Evolutionary conservation across 495 filamentous ascomycete species (phyloP).

Genomic region (Aspergillus carlsbadensis): DNA sequence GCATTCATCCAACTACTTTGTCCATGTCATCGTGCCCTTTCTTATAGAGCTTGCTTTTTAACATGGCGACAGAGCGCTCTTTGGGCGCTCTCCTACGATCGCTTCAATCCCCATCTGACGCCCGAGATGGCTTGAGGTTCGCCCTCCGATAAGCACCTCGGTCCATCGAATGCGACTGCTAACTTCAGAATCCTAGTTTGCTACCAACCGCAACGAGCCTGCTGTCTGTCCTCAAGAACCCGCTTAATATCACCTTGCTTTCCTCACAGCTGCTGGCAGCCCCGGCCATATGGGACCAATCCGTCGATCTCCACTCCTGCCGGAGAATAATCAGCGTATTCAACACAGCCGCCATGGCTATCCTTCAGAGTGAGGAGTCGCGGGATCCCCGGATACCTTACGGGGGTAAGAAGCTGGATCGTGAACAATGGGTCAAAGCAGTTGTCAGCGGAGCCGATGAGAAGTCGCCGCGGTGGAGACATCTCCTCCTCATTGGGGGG

Average conservation of each 20-base stretch:
- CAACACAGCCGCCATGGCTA: slow-evolving; percentile 73
- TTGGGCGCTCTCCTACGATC: slow-evolving; percentile 52
- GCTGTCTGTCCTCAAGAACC: slow-evolving; percentile 80
- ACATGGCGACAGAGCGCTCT: slow-evolving; percentile 52
- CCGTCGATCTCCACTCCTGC: slow-evolving; percentile 68
- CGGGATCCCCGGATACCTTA: slow-evolving; percentile 38
- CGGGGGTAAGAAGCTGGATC: slow-evolving; percentile 47
- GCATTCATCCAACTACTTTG: slow-evolving; percentile 9
- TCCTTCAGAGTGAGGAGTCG: slow-evolving; percentile 56
- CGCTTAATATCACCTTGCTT: slow-evolving; percentile 84
- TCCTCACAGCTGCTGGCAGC: slow-evolving; percentile 86
- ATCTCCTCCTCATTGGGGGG: slow-evolving; percentile 76
- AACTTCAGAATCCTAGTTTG: slow-evolving; percentile 48
- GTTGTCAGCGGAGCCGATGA: slow-evolving; percentile 83
- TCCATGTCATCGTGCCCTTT: slow-evolving; percentile 6
- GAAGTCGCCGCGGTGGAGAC: slow-evolving; percentile 82
- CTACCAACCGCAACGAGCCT: slow-evolving; percentile 79
- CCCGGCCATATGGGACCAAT: slow-evolving; percentile 80
- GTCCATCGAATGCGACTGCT: slow-evolving; percentile 8
- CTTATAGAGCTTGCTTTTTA: neutral
- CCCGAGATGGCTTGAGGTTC: slow-evolving; percentile 55
- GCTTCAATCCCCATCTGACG: slow-evolving; percentile 46
- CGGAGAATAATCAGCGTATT: slow-evolving; percentile 82
- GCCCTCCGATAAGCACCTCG: slow-evolving; percentile 24
- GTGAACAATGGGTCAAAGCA: slow-evolving; percentile 81